Evolutionary conservation across 2,329 filamentous ascomycete species (phyloP).

Genomic region (Davidsoniella eucalypti): DNA sequence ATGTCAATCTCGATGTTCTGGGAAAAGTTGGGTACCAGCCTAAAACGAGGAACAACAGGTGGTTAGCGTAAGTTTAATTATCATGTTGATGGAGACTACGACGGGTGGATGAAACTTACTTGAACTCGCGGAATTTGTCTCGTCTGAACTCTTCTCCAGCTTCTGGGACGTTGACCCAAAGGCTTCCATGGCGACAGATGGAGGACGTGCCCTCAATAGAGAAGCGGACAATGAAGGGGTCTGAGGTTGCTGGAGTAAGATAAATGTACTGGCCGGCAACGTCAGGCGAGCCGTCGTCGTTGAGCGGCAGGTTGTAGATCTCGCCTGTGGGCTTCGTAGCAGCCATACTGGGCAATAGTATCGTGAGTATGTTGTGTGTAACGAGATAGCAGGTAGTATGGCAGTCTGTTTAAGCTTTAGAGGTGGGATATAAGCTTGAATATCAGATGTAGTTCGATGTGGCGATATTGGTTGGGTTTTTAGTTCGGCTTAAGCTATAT

Average conservation of each 20-base stretch:
- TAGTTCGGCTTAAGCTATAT: no score
- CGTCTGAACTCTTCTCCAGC: slow-evolving; percentile 61
- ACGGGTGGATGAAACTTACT: slow-evolving; percentile 55
- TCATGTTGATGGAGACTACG: not conserved
- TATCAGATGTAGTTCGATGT: not conserved
- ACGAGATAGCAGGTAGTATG: not conserved
- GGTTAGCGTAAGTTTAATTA: not conserved
- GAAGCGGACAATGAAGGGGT: slow-evolving; percentile 72
- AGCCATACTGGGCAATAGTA: slow-evolving; percentile 30
- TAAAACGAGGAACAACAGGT: slow-evolving; percentile 21
- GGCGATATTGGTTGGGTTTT: no score
- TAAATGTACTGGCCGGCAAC: slow-evolving; percentile 85
- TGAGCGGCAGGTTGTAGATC: slow-evolving; percentile 78
- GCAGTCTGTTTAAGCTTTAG: not conserved
- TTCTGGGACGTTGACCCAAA: slow-evolving; percentile 91
- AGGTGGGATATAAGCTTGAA: not conserved
- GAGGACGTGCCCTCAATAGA: slow-evolving; percentile 89
- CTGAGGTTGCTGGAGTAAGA: slow-evolving; percentile 54
- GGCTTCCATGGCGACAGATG: slow-evolving; percentile 81
- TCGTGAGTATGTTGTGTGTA: not conserved
- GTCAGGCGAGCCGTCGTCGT: slow-evolving; percentile 82
- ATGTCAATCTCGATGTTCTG: slow-evolving; percentile 79
- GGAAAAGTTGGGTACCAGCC: slow-evolving; percentile 84
- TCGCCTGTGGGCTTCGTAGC: slow-evolving; percentile 47
- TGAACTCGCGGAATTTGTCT: slow-evolving; percentile 70